phyloP scores from a whole-genome alignment of 768 basidiomycete genomes.

The Gloeopeniophorella convolvens region DNA sequence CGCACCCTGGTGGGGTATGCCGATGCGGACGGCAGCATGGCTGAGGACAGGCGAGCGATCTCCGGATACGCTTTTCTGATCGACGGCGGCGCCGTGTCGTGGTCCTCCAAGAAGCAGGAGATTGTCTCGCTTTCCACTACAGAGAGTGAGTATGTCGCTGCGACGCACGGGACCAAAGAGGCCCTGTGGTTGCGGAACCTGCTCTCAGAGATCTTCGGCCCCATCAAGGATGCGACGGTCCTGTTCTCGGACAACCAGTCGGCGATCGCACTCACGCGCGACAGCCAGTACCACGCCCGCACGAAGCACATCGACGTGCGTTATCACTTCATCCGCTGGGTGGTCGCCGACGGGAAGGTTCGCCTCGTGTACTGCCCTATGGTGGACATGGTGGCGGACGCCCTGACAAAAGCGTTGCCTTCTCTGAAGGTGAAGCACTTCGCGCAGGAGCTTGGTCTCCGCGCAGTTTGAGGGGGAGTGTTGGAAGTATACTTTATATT shows the following conservation, averaged over 20 bases:
- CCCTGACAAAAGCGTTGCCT: no score
- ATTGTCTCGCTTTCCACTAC: constrained; percentile 34
- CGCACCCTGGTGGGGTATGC: constrained; percentile 16
- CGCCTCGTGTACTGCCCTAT: no score
- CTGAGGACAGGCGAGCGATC: constrained; percentile 23
- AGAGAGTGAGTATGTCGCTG: constrained; percentile 41
- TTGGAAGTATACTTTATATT: no score
- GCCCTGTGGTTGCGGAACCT: constrained; percentile 31
- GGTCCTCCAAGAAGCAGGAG: constrained; percentile 36
- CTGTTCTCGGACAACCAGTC: not conserved
- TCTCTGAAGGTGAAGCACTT: no score
- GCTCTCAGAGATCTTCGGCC: constrained; percentile 18
- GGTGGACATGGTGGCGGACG: no score
- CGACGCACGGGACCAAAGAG: constrained; percentile 29
- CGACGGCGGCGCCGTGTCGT: constrained; percentile 33
- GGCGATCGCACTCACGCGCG: not conserved
- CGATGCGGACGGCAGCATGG: constrained; percentile 28
- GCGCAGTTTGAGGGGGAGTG: no score
- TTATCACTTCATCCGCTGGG: constrained; percentile 12
- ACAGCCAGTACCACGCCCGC: not conserved
- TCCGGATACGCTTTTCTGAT: constrained; percentile 31
- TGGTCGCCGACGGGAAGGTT: no score
- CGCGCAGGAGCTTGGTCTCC: no score
- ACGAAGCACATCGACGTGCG: constrained; percentile 5
- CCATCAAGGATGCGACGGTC: not conserved